phyloP scores from a whole-genome alignment of 306 rosid species.

The Arachis hypogaea region DNA sequence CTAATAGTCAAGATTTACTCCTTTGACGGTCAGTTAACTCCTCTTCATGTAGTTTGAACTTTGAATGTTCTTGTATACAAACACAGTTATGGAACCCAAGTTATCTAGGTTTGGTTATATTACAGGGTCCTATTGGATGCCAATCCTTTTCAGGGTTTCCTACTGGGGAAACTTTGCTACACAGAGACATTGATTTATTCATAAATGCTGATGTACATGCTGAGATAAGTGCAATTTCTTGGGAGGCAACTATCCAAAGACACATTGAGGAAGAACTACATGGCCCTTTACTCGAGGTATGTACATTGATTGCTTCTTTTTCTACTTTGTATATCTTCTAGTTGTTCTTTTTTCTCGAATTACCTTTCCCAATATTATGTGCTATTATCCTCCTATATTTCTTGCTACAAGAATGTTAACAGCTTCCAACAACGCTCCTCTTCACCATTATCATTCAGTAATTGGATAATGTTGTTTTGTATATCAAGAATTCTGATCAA shows the following conservation, averaged over 20 bases:
- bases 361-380: background rate
- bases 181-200: slow-evolving; percentile 72
- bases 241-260: slow-evolving; percentile 92
- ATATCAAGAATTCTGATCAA: slow-evolving; percentile 34
- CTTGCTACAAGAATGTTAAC: background rate
- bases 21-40: no score
- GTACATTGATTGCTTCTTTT: background rate
- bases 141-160: slow-evolving; percentile 76
- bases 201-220: slow-evolving; percentile 64
- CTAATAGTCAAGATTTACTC: no score
- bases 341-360: background rate
- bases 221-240: slow-evolving; percentile 79
- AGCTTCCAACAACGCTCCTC: slow-evolving; percentile 1
- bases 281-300: slow-evolving; percentile 76
- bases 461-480: slow-evolving; percentile 23
- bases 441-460: slow-evolving; percentile 27
- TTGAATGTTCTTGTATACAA: slow-evolving; percentile 31
- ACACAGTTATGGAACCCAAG: slow-evolving; percentile 25
- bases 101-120: slow-evolving; percentile 47
- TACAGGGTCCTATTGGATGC: slow-evolving; percentile 97
- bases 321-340: background rate
- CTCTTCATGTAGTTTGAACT: slow-evolving; percentile 27
- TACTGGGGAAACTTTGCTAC: slow-evolving; percentile 62
- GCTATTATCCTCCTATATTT: slow-evolving; percentile 1
- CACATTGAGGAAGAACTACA: slow-evolving; percentile 92